These are phyloP conservation scores for Vaccinium darrowii DNA, from an alignment of 148 eudicot species.

Conservation along the genomic window DNA sequence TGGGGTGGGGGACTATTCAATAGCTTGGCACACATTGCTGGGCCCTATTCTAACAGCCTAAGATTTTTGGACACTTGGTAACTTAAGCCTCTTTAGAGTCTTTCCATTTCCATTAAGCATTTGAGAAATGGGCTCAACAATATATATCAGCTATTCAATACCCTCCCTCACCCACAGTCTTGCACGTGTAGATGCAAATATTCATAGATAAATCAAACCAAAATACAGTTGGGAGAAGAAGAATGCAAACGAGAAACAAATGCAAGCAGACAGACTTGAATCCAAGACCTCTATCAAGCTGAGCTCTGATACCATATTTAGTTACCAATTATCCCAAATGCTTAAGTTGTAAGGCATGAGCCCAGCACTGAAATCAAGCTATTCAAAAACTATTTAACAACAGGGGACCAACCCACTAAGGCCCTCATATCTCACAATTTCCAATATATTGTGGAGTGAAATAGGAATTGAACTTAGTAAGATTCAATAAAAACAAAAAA, in stretches of 20 bases:
- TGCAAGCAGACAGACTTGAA: not conserved
- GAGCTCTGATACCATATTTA: not conserved
- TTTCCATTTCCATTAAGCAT: not conserved
- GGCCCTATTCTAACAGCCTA: too few species aligned
- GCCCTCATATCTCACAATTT: not conserved
- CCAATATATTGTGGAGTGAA: not conserved
- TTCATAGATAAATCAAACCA: not conserved
- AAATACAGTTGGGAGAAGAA: not conserved
- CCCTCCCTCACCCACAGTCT: not conserved
- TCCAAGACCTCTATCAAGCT: not conserved
- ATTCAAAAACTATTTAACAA: not conserved
- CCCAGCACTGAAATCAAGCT: not conserved
- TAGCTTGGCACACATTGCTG: too few species aligned
- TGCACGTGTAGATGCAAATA: not conserved
- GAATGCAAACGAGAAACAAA: not conserved
- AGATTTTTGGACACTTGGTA: too few species aligned
- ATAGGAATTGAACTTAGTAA: not conserved
- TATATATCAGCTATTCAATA: not conserved
- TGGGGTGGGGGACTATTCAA: not conserved
- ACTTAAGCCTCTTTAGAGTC: not conserved
- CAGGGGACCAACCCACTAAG: not conserved
- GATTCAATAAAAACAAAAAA: not conserved
- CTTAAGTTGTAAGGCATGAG: not conserved
- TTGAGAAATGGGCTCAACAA: not conserved
- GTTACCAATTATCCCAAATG: not conserved